Conservation (phyloP, 2,329 filamentous ascomycete genomes). For the Trichoderma aggressivum region DNA sequence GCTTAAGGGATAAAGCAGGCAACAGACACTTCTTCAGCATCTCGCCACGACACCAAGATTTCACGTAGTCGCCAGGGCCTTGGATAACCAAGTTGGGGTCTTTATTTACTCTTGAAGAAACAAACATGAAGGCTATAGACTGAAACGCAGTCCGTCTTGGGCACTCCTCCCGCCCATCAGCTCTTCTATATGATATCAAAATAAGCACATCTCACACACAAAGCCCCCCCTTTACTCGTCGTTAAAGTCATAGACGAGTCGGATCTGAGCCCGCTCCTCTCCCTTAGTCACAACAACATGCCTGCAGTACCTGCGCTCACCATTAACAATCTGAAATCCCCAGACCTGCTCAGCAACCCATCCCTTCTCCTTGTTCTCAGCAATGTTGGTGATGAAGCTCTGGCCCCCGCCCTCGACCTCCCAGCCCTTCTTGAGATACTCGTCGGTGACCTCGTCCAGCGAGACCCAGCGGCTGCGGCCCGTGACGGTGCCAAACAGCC, state of each 20-base stretch:
- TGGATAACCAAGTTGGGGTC: not conserved
- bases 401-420: slow-evolving; percentile 56
- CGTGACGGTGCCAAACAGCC: slow-evolving; percentile 71
- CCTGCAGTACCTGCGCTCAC: slow-evolving; percentile 50
- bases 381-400: slow-evolving; percentile 62
- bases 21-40: not conserved
- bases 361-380: slow-evolving; percentile 50
- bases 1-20: not conserved
- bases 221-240: not conserved
- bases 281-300: slow-evolving; percentile 54
- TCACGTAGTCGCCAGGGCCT: not conserved
- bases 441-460: slow-evolving; percentile 50
- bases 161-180: not conserved
- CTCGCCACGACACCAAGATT: not conserved
- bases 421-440: slow-evolving; percentile 57
- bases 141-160: not conserved
- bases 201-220: not conserved
- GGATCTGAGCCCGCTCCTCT: slow-evolving; percentile 45
- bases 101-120: not conserved
- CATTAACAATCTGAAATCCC: slow-evolving; percentile 56
- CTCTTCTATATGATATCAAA: not conserved
- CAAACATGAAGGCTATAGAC: not conserved
- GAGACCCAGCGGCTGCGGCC: slow-evolving; percentile 55
- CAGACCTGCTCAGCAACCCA: slow-evolving; percentile 59
- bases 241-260: slow-evolving; percentile 55